phyloP scores from a whole-genome alignment of 441 rosid genomes.

The Erysimum pusillum region DNA sequence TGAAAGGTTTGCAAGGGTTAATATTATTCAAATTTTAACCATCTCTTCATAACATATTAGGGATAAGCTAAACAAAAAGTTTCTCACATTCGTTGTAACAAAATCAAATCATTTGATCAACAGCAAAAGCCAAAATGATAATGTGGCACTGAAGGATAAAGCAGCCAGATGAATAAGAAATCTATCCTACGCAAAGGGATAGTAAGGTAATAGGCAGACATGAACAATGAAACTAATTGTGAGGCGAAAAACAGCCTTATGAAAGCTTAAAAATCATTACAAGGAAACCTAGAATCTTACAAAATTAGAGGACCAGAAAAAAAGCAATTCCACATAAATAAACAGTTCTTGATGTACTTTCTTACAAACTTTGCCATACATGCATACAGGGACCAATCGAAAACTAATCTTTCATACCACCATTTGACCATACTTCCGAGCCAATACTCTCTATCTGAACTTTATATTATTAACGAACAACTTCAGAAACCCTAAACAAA shows the following conservation, averaged over 20 bases:
- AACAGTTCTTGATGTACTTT: slow-evolving; percentile 21
- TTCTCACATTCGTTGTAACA: background rate
- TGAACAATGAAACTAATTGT: background rate
- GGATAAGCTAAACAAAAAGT: background rate
- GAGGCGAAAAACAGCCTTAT: background rate
- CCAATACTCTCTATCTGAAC: background rate
- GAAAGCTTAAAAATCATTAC: background rate
- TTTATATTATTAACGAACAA: background rate
- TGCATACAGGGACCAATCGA: background rate
- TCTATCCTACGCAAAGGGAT: background rate
- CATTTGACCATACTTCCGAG: background rate
- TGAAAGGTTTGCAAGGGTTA: background rate
- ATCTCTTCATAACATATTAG: background rate
- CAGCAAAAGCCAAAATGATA: background rate
- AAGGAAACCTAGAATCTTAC: slow-evolving; percentile 6
- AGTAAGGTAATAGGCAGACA: background rate
- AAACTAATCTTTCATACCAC: slow-evolving; percentile 12
- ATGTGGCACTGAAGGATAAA: background rate
- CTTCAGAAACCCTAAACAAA: background rate
- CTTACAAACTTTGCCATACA: background rate
- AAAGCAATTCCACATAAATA: slow-evolving; percentile 6
- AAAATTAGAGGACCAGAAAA: slow-evolving; percentile 6
- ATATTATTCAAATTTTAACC: background rate
- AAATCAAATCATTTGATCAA: slow-evolving; percentile 3
- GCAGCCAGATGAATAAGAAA: slow-evolving; percentile 12